Base-by-base conservation (phyloP, 2,329 filamentous ascomycete genomes). In the Ceratocystis smalleyi region DNA sequence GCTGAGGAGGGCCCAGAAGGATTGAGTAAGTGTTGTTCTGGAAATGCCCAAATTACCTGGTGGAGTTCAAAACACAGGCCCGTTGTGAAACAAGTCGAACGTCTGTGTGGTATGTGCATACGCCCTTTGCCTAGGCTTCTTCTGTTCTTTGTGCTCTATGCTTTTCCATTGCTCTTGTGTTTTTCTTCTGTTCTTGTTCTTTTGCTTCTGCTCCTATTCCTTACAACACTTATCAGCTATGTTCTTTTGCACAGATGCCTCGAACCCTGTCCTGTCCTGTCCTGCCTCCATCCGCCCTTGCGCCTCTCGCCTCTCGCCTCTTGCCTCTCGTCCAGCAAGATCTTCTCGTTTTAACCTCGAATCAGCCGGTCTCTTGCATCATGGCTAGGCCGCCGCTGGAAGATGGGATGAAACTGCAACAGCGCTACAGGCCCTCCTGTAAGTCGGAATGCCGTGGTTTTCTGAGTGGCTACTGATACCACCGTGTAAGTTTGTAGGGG, bases 361-460 rank as follows among this genome's bases (percentile, higher is more conserved):
- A 6, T 6, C 22, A 30, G 24, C 27, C 12, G 22, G 2, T 6
- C 51, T 19, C 47, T 22, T 49, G 17, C 8, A 49, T 49, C 5
- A n/a, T n/a, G 17, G 24, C 12, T 12, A 27, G 27, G 12, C 51
- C n/a, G 22, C 15, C 51, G 19, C 15, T 17, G 15, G 6, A 32
- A 55, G 24, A 55, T 55, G 51, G 51, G 51, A 55, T 55, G 51
- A 55, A 55, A 55, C 51, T n/a, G 24, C 51, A 55, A 27, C 51
- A n/a, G 12, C 12, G 12, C 22, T 30, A 27, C 22, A 55, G 4
- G 10, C 51, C 24, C 51, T 55, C 12, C n/a, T 40, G 35, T 12
- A 40, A 24, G 43, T 2, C n/a, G 43, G 17, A 5, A 19, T 15
- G 43, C 17, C 7, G 45, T 30, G 10, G 15, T 30, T 27, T 55